Evolutionary conservation across 352 stramenopile genomes (phyloP), one percentile per base, ranked within the genome.

Genomic region (Phytophthora boehmeriae): DNA sequence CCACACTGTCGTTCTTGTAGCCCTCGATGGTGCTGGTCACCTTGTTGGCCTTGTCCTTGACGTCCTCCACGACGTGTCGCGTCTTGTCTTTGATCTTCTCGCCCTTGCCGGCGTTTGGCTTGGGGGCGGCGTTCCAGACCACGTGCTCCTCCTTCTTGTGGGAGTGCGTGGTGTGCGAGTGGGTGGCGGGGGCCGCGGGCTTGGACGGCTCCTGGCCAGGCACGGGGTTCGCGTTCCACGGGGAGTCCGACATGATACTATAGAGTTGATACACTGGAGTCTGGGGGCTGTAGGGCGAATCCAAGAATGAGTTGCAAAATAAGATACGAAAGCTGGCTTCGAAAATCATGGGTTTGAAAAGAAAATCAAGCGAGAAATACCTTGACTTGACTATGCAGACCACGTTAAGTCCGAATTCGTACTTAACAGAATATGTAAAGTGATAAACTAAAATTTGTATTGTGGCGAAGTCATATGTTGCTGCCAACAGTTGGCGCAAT

Each of bases 1-100:
- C 73, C 23, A 92, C 75, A 38, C 82, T 92, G 48, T 83, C 76
- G 55, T 86, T 89, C 55, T 86, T 75, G 78, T 92, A 92, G 48
- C 80, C 75, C 56, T 88, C 78, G 11, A 89, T 66, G 59, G 61
- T 76, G 58, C 66, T 76, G 27, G 68, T 70, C 22, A 79, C 60
- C 60, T 83, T 73, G 43, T 66, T 63, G 16, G 66, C 63, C 20
- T 79, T 53, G 58, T 83, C 76, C 64, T 83, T 76, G 19, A 71
- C 44, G 46, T 77, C 73, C 63, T 83, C 74, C 22, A 76, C 69
- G 38, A 50, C 63, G 62, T 75, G 53, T 16, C 65, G 59, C 56
- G 65, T 67, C 66, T 80, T 77, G 63, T 81, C 73, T 58, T 82
- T 80, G 22, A 76, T 55, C 65, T 80, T 79, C 59, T 78, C 72